phyloP scores from a whole-genome alignment of 2,329 filamentous ascomycete species.

The Botrytis pseudocinerea region DNA sequence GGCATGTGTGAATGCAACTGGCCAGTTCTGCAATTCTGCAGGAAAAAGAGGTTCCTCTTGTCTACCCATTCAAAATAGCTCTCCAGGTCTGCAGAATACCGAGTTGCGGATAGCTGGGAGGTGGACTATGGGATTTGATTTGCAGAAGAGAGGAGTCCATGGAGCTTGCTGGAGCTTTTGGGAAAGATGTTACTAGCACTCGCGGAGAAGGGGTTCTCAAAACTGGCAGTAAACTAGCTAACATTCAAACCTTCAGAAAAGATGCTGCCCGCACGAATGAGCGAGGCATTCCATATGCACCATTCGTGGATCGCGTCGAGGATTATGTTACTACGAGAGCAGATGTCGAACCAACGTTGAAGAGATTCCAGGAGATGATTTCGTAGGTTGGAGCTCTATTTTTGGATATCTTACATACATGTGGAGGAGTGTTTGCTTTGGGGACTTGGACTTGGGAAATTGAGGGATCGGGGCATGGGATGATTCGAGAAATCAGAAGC shows the following conservation, averaged over 20 bases:
- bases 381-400: slow-evolving; percentile 56
- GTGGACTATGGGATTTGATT: background rate
- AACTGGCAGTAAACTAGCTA: slow-evolving; percentile 26
- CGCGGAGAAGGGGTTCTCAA: background rate
- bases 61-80: background rate
- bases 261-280: slow-evolving; percentile 65
- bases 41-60: background rate
- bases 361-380: slow-evolving; percentile 91
- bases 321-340: slow-evolving; percentile 78
- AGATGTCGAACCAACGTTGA: slow-evolving; percentile 78
- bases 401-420: background rate
- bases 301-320: slow-evolving; percentile 85
- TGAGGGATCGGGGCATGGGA: background rate
- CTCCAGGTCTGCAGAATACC: background rate
- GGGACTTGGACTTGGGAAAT: background rate
- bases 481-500: background rate
- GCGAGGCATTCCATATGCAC: slow-evolving; percentile 78
- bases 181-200: background rate
- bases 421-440: background rate
- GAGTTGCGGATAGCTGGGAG: background rate
- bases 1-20: background rate
- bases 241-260: background rate
- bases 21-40: background rate
- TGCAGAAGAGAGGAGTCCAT: background rate
- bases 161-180: background rate